phyloP scores from a whole-genome alignment of 164 flowering plant genomes.

The Hamamelis virginiana region DNA sequence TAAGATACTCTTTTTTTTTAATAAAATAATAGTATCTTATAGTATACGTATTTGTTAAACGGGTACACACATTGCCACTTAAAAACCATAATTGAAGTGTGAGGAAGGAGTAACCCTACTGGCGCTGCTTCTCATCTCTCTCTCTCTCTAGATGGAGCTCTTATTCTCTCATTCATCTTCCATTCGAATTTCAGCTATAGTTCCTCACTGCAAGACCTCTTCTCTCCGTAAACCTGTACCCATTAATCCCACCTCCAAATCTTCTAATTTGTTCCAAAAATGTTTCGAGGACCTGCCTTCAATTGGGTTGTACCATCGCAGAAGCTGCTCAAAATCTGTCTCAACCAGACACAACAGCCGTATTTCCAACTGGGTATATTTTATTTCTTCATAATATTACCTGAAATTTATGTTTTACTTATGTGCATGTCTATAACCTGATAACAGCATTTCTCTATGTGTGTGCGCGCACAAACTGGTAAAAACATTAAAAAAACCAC shows the following conservation, averaged over 20 bases:
- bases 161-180: constrained; percentile 22
- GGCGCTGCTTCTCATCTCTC: neutral
- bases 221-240: constrained; percentile 12
- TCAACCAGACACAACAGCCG: constrained; percentile 11
- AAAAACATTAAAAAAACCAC: no score
- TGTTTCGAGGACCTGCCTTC: constrained; percentile 1
- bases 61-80: no score
- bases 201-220: constrained; percentile 7
- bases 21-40: no score
- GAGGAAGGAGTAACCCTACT: no score
- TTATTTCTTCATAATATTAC: neutral
- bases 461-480: no score
- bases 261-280: constrained; percentile 3
- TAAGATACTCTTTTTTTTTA: no score
- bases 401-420: neutral
- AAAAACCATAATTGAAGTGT: no score
- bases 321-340: constrained; percentile 12
- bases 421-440: no score
- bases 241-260: constrained; percentile 14
- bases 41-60: no score
- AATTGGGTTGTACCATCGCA: constrained; percentile 5
- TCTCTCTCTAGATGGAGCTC: constrained; percentile 35
- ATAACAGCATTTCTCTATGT: no score
- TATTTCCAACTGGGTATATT: constrained; percentile 40
- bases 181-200: constrained; percentile 21